Conservation (phyloP, 257 asterid species). For the Paraleonurus japonicus region DNA sequence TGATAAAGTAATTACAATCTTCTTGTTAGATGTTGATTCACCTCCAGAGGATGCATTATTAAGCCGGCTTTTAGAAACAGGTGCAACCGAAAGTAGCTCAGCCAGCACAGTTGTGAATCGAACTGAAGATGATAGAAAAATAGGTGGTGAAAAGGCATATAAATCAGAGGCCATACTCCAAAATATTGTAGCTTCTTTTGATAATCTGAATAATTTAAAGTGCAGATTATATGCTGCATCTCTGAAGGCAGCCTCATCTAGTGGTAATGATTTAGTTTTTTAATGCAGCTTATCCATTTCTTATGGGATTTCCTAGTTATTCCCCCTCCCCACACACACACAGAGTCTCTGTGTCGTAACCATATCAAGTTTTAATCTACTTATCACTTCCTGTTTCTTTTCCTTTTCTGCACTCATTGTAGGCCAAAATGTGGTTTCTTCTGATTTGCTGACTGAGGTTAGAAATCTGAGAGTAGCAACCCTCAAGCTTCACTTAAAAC, state of each 20-base stretch:
- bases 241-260: conserved; percentile 46
- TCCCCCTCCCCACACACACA: neutral
- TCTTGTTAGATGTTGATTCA: conserved; percentile 52
- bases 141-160: conserved; percentile 41
- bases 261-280: conserved; percentile 42
- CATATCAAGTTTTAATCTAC: neutral
- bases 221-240: conserved; percentile 47
- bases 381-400: conserved; percentile 8
- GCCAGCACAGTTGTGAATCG: conserved; percentile 31
- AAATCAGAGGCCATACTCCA: conserved; percentile 40
- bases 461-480: conserved; percentile 54
- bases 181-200: conserved; percentile 48
- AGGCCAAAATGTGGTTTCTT: conserved; percentile 53
- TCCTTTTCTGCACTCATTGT: conserved; percentile 27
- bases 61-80: conserved; percentile 70
- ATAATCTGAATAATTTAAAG: conserved; percentile 50
- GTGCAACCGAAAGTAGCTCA: conserved; percentile 77
- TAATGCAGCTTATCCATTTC: neutral
- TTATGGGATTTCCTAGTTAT: neutral
- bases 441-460: conserved; percentile 54
- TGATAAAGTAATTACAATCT: conserved; percentile 24
- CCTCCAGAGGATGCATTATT: conserved; percentile 56
- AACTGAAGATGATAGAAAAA: conserved; percentile 40
- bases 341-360: neutral
- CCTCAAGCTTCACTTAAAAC: conserved; percentile 71